Base-by-base conservation (phyloP, 1,284 basidiomycete genomes). In the Ceratobasidium papillatum region DNA sequence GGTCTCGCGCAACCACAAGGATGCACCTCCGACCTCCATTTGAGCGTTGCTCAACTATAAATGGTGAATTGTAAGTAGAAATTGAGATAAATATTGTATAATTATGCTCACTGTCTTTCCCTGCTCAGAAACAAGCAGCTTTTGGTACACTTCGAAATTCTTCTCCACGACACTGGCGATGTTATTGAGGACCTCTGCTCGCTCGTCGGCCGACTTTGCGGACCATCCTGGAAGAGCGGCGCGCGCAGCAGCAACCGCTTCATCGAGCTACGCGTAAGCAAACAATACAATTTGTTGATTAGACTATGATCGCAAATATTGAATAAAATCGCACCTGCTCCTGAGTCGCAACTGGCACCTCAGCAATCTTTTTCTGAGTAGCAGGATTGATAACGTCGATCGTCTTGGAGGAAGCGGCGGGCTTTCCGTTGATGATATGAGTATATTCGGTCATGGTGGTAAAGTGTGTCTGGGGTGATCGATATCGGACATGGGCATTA, bases 401-500 rank as follows among this genome's bases (percentile, higher is more conserved):
- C 7, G n/a, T 52, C 19, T 49, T 62, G 12, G 71, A 32, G 19
- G 71, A 73, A n/a, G 71, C 63, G 12, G 27, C 59, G 19, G 71
- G 30, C 34, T 73, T 73, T 14, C 71, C 71, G 47, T 73, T 73
- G 71, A 73, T 73, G 27, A 63, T 73, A 22, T 73, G 71, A 30
- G 71, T 73, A 34, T 63, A 73, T 27, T 62, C 59, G 19, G 71
- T 36, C 71, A 73, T 73, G 45, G 38, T 59, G 45, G 32, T 58
- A 36, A 34, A 12, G 22, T 36, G 12, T 27, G 12, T 1, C 7
- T 12, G 9, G 30, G 30, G 30, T 12, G 52, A 30, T 51, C 7
- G 9, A 7, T 7, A 14, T 41, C 38, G 45, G 45, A 12, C 11
- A 9, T 11, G 7, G 45, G 11, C 45, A 11, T 47, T 47, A 47